phyloP scores from a whole-genome alignment of 2,329 filamentous ascomycete genomes.

The Curvularia sp. region DNA sequence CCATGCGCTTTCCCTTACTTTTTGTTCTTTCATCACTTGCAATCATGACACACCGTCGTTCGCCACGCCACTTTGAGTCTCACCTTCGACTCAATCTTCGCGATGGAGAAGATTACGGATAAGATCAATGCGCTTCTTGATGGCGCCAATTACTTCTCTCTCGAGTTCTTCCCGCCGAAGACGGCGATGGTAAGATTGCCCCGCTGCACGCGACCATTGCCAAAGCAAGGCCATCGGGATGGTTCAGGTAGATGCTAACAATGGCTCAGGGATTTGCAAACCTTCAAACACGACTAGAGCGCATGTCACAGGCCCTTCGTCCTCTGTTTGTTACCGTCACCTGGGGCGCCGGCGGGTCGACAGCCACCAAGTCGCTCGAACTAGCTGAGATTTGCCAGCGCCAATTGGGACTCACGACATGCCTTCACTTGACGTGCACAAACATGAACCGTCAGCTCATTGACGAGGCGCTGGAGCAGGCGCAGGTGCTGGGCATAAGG shows the following conservation, averaged over 20 bases:
- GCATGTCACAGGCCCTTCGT: slow-evolving; percentile 89
- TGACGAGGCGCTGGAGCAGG: slow-evolving; percentile 88
- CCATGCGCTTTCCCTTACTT: slow-evolving; percentile 26
- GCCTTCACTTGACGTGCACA: slow-evolving; percentile 94
- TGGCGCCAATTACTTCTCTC: slow-evolving; percentile 85
- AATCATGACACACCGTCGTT: slow-evolving; percentile 41
- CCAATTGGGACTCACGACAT: slow-evolving; percentile 90
- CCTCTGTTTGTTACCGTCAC: slow-evolving; percentile 97
- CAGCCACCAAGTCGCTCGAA: slow-evolving; percentile 87
- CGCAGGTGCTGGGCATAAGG: slow-evolving; percentile 86
- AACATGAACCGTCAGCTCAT: slow-evolving; percentile 91
- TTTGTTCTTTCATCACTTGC: slow-evolving; percentile 30
- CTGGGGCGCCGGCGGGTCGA: slow-evolving; percentile 96
- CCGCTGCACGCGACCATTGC: slow-evolving; percentile 21
- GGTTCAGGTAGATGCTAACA: not conserved
- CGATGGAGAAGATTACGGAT: slow-evolving; percentile 77
- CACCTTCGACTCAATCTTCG: slow-evolving; percentile 5
- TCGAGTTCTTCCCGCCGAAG: slow-evolving; percentile 99
- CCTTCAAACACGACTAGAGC: slow-evolving; percentile 87
- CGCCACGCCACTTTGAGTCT: slow-evolving; percentile 16
- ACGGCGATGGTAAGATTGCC: slow-evolving; percentile 73
- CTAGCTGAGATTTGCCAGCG: slow-evolving; percentile 94
- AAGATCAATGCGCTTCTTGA: slow-evolving; percentile 90
- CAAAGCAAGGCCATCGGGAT: not conserved
- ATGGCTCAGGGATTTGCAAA: slow-evolving; percentile 78